These are phyloP conservation scores for Silene conica DNA, from an alignment of 148 eudicot genomes.

Conservation along the genomic window DNA sequence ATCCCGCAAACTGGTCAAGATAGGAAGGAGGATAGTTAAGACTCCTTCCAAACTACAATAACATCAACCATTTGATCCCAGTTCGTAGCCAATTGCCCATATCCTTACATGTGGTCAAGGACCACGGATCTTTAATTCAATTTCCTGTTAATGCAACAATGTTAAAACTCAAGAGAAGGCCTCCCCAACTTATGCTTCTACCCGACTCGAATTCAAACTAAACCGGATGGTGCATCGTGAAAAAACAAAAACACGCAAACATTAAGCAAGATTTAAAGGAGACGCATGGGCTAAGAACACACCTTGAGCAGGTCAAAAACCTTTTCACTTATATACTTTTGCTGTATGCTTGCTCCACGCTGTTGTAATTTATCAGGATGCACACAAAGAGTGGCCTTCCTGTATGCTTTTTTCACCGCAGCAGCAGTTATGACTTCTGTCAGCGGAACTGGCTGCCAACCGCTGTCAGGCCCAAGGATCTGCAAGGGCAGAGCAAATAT, in stretches of 20 bases:
- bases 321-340: conserved; percentile 92
- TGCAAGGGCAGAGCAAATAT: conserved; percentile 27
- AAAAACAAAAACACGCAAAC: too few relatives aligned
- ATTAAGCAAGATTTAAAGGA: not conserved
- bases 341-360: conserved; percentile 86
- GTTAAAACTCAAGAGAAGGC: too few relatives aligned
- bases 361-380: conserved; percentile 99
- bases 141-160: too few relatives aligned
- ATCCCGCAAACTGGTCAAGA: too few relatives aligned
- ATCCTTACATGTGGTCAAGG: too few relatives aligned
- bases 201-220: too few relatives aligned
- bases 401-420: conserved; percentile 88
- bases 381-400: conserved; percentile 95
- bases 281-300: conserved; percentile 8
- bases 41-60: not conserved
- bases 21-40: not conserved
- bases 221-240: too few relatives aligned
- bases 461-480: conserved; percentile 96
- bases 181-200: too few relatives aligned
- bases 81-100: not conserved
- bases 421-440: conserved; percentile 92
- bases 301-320: conserved; percentile 99
- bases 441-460: conserved; percentile 91
- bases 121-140: too few relatives aligned
- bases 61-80: not conserved